These are phyloP conservation scores for Diaporthe aspalathi DNA, from an alignment of 2,329 filamentous ascomycete genomes.

Conservation along the genomic window DNA sequence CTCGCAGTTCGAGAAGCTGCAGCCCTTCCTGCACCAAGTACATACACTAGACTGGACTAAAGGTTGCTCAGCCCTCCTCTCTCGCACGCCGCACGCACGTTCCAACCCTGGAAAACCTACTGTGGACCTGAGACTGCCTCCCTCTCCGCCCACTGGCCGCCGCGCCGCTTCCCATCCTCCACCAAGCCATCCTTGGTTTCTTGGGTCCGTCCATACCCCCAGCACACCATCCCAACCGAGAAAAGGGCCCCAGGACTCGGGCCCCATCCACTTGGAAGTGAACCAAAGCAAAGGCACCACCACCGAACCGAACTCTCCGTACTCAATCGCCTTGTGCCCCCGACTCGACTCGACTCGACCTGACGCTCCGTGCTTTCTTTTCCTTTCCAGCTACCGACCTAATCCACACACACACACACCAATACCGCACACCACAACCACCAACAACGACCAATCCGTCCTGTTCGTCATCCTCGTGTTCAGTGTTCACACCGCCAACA, in stretches of 20 bases:
- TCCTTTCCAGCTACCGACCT: constrained; percentile 19
- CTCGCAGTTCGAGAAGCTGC: no score
- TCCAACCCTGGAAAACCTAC: neutral
- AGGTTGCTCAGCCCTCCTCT: constrained; percentile 22
- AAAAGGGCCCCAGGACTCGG: constrained; percentile 28
- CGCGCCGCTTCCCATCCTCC: constrained; percentile 2
- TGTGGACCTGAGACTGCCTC: constrained; percentile 3
- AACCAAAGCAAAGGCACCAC: no score
- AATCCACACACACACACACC: neutral
- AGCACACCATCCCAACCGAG: constrained; percentile 30
- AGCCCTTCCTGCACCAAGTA: no score
- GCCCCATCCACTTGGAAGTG: neutral
- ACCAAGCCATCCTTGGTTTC: constrained; percentile 20
- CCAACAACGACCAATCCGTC: no score
- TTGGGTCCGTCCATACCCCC: neutral
- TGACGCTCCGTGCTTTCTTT: constrained; percentile 30
- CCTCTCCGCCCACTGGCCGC: neutral
- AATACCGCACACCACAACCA: constrained; percentile 1
- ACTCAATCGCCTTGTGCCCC: no score
- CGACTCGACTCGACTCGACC: no score
- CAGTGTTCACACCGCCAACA: neutral
- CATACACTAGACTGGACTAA: no score
- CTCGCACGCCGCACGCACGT: constrained; percentile 1
- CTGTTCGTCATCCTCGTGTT: neutral
- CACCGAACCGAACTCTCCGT: no score